phyloP scores from a whole-genome alignment of 371 early-diverging fungal species.

The Batkoa obscura region DNA sequence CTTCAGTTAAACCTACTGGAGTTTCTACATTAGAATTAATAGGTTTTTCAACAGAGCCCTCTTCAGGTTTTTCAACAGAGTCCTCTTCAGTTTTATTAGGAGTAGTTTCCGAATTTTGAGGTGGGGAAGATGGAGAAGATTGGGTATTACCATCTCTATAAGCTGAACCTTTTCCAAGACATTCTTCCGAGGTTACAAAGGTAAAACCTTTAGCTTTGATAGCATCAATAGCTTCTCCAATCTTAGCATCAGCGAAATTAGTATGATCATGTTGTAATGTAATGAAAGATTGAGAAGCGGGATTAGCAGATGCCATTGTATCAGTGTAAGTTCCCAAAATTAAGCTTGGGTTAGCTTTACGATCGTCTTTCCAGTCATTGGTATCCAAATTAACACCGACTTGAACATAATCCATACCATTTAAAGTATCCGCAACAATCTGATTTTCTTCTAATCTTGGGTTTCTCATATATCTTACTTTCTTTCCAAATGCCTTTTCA shows the following conservation, averaged over 20 bases:
- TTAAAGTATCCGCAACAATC: not conserved
- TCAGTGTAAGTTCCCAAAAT: not conserved
- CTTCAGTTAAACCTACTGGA: too few species aligned
- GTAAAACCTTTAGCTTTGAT: constrained; percentile 2
- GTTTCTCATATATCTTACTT: constrained; percentile 23
- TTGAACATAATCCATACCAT: constrained; percentile 1
- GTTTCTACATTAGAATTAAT: too few species aligned
- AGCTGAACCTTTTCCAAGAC: constrained; percentile 1
- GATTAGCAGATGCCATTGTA: not conserved
- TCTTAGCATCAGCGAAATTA: not conserved
- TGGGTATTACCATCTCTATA: too few species aligned
- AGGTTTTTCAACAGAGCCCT: too few species aligned
- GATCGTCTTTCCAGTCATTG: constrained; percentile 11
- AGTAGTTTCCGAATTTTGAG: too few species aligned
- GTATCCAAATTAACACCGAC: constrained; percentile 11
- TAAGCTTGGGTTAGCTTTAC: not conserved
- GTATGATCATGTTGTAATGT: constrained; percentile 2
- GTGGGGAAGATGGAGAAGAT: too few species aligned
- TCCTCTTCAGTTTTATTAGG: too few species aligned
- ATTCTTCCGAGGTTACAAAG: constrained; percentile 9
- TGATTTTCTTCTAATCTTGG: constrained; percentile 7
- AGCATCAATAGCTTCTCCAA: not conserved
- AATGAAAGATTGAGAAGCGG: not conserved
- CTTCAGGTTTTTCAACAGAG: too few species aligned
- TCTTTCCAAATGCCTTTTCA: constrained; percentile 15